Evolutionary conservation across 495 filamentous ascomycete genomes (phyloP), one percentile per base, ranked within the genome.

Genomic region (Patellaria atrata): DNA sequence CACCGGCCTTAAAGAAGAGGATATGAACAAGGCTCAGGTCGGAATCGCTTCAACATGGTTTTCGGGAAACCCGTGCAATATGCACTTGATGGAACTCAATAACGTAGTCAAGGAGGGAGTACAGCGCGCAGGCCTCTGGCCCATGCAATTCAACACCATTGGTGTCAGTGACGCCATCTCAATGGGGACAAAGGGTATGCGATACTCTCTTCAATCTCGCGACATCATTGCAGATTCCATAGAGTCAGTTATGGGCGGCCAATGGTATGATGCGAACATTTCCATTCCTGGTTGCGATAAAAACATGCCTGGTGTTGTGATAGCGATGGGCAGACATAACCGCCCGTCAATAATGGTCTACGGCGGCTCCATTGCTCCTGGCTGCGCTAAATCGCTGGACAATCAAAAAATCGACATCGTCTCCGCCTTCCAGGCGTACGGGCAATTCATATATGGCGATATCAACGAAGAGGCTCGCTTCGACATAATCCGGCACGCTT

Each of bases 251-350:
- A 97, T 97, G 89, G 73, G 82, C 30, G 89, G 82, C 9, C 89
- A 97, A 65, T 97, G 89, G 91, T 97, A 97, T 55, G 89, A 97
- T 58, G 89, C 81, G 52, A 96, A 96, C 55, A 82, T 97, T 53
- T 91, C 82, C 13, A 81, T 97, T 48, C 89, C 89, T n/a, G 89
- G 89, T 25, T 97, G 89, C 58, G 91, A 97, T 67, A 97, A 97
- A 76, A 97, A 97, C 60, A 94, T 97, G 91, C 89, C 89, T 5
- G 89, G 89, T 60, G 89, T 94, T 22, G 60, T 94, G 40, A 97
- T 97, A 64, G 91, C 89, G 26, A 94, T 94, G 89, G 89, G 83
- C 19, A 69, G 89, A 30, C 73, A 93, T 49, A 96, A 97, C 63
- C 66, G 89, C 33, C 89, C 89, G 18, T 81, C 78, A 40, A 54